Evolutionary conservation across 2,329 filamentous ascomycete species (phyloP), one percentile per base, ranked within the genome.

Genomic region (Botrytis hyacinthi): DNA sequence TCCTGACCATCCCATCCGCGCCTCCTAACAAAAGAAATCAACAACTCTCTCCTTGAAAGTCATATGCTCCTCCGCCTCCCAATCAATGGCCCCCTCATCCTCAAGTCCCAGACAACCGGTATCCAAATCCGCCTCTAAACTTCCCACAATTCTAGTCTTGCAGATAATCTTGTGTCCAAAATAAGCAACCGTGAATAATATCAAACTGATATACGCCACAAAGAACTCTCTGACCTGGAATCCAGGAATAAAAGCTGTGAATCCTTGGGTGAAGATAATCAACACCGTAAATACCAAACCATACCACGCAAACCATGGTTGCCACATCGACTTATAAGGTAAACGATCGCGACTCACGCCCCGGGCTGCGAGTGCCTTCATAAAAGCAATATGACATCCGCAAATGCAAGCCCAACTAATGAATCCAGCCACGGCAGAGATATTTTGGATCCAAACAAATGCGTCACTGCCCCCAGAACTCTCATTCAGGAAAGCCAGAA

Each of bases 381-480:
- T 88, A 82, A 93, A 92, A 16, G 86, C 86, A 72, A 93, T 83
- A 81, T 92, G 90, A 79, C 88, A 91, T 67, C 86, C 78, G 79
- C 85, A 87, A 81, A 92, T 92, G 79, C 88, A 88, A 10, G 87
- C 85, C 91, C 92, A 94, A 54, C 87, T 89, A 77, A 93, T 91
- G 80, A 93, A 90, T 9, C 90, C 91, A 6, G 89, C 90, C 10
- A 91, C 89, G 70, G 89, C 88, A 22, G 87, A 90, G 76, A 93
- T 89, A 83, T 92, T 92, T 77, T 93, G 85, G 62, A 93, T 84
- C 91, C 91, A 94, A 84, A 87, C 85, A 82, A 93, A 93, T 32
- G 92, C 91, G 9, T 85, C 82, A 5, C 84, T 85, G 62, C 89
- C 90, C 74, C 82, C 84, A 61, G 84, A 81, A 16, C 87, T 89